These are phyloP conservation scores for Pestalotiopsis sp. DNA, from an alignment of 2,329 filamentous ascomycete genomes.

Conservation along the genomic window DNA sequence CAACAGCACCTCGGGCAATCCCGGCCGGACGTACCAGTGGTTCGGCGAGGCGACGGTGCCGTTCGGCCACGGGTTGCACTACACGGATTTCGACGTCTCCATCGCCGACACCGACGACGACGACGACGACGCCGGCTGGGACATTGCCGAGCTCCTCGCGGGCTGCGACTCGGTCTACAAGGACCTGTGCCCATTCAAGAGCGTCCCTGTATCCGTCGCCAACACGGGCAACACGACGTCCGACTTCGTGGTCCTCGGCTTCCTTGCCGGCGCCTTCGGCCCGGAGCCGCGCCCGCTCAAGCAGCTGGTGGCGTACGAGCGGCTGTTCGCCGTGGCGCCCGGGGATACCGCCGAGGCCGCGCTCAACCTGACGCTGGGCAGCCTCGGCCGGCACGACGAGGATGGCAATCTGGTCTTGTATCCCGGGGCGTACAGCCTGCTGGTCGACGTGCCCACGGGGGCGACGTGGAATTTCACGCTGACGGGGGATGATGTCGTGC, in stretches of 20 bases:
- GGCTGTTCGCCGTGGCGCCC: conserved; percentile 31
- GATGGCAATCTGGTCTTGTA: conserved; percentile 46
- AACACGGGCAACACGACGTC: conserved; percentile 42
- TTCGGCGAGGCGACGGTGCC: conserved; percentile 44
- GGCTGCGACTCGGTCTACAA: conserved; percentile 30
- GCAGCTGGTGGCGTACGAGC: conserved; percentile 43
- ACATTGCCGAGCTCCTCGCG: conserved; percentile 36
- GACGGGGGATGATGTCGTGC: conserved; percentile 35
- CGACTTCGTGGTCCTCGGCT: conserved; percentile 46
- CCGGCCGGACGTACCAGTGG: conserved; percentile 52
- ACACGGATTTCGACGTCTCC: conserved; percentile 42
- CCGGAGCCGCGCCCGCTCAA: conserved; percentile 47
- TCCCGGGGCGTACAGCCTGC: conserved; percentile 44
- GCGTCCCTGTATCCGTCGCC: conserved; percentile 36
- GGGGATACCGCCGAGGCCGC: conserved; percentile 27
- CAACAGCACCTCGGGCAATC: conserved; percentile 33
- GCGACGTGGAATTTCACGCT: conserved; percentile 40
- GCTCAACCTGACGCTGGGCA: conserved; percentile 44
- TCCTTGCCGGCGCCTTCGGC: conserved; percentile 38
- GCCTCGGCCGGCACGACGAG: conserved; percentile 43
- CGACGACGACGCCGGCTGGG: conserved; percentile 6
- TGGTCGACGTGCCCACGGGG: conserved; percentile 39
- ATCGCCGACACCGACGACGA: not conserved
- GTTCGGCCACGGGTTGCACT: conserved; percentile 50
- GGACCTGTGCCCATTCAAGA: conserved; percentile 40